A percentile compares a stretch with the other conserved stretches of the same genome.
These are phyloP conservation scores for Cornus controversa DNA, from an alignment of 148 eudicot genomes.

Conservation along the genomic window DNA sequence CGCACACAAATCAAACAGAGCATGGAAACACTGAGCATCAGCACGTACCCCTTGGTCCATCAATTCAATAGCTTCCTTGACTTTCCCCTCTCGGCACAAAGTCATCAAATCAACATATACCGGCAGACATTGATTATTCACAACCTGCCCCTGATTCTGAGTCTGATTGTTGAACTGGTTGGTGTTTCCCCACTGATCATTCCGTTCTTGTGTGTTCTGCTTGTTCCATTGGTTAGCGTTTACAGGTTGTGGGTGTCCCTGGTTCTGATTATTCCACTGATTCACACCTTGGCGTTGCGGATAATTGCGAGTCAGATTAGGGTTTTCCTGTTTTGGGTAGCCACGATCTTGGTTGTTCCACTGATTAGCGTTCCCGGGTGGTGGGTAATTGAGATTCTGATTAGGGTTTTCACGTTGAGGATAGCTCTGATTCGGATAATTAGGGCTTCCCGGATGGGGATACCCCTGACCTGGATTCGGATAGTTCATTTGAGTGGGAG, in stretches of 20 bases:
- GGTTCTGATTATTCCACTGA: conserved; percentile 40
- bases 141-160: conserved; percentile 22
- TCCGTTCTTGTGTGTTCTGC: conserved; percentile 24
- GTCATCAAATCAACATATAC: conserved; percentile 47
- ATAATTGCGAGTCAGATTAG: conserved; percentile 14
- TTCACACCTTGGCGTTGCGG: conserved; percentile 19
- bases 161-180: conserved; percentile 28
- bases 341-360: conserved; percentile 30
- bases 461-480: conserved; percentile 25
- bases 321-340: conserved; percentile 12
- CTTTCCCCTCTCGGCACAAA: conserved; percentile 67
- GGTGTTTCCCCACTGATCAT: conserved; percentile 16
- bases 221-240: conserved; percentile 21
- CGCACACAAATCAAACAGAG: conserved; percentile 63
- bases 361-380: conserved; percentile 18
- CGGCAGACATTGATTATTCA: conserved; percentile 20
- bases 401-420: conserved; percentile 10
- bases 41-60: conserved; percentile 60
- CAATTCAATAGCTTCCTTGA: conserved; percentile 65
- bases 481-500: background rate
- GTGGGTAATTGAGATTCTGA: conserved; percentile 16
- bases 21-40: conserved; percentile 51
- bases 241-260: conserved; percentile 21
- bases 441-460: conserved; percentile 26
- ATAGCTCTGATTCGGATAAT: conserved; percentile 22